These are phyloP conservation scores for Obba rivulosa DNA, from an alignment of 768 basidiomycete genomes.

Conservation along the genomic window DNA sequence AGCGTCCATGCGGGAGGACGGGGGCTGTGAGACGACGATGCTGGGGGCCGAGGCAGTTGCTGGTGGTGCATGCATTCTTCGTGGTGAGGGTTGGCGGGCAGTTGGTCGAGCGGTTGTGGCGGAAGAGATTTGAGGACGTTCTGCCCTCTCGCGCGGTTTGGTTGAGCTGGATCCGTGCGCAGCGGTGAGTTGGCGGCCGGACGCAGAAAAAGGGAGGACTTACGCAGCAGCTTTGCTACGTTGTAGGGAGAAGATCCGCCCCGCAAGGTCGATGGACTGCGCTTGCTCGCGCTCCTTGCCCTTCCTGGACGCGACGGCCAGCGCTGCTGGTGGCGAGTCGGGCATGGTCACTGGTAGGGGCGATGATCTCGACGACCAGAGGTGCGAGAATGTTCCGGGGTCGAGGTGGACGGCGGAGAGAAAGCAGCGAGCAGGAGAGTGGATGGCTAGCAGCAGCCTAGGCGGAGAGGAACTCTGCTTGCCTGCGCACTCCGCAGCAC, in stretches of 20 bases:
- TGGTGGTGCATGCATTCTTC: conserved; percentile 17
- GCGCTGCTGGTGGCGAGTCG: conserved; percentile 14
- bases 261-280: conserved; percentile 46
- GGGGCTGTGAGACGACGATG: conserved; percentile 32
- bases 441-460: conserved; percentile 14
- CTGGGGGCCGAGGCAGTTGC: conserved; percentile 11
- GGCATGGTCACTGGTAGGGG: conserved; percentile 11
- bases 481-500: conserved; percentile 18
- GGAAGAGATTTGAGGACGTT: conserved; percentile 29
- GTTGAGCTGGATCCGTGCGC: conserved; percentile 32
- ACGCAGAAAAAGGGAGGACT: conserved; percentile 18
- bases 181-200: neutral
- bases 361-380: neutral
- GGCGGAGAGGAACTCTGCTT: conserved; percentile 9
- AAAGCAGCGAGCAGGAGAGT: neutral
- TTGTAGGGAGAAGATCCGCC: conserved; percentile 62
- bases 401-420: conserved; percentile 6
- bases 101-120: conserved; percentile 25
- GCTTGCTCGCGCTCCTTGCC: conserved; percentile 31
- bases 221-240: conserved; percentile 60
- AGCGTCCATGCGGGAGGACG: conserved; percentile 35
- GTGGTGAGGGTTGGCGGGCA: conserved; percentile 29
- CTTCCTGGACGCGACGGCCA: conserved; percentile 20
- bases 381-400: conserved; percentile 5
- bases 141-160: conserved; percentile 42